Evolutionary conservation across 2,329 filamentous ascomycete species (phyloP), one percentile per base, ranked within the genome.

Genomic region (Aspergillus sp.): DNA sequence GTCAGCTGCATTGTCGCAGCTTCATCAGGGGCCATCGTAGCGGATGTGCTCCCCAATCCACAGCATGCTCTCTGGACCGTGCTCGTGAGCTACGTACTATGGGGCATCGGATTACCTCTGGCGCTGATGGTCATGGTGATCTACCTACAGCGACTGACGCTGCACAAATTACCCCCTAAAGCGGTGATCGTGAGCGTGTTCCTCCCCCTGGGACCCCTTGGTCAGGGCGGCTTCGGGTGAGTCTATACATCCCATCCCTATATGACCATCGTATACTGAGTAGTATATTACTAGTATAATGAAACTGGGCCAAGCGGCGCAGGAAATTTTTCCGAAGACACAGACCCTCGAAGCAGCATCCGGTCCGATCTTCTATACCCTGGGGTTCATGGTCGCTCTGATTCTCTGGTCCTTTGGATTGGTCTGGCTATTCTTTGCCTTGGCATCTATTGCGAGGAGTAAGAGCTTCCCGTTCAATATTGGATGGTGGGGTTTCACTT

Each of bases 131-230:
- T 90, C 7, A 80, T 90, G 44, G 85, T 84, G 5, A 83, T 91
- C 51, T 91, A 91, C 75, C 88, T 90, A 64, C 85, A 88, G 59
- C 86, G 88, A 13, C 79, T 92, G 23, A 86, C 84, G 2, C 72
- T 90, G 2, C 84, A 91, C 74, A 86, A 87, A 42, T 78, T 91
- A n/a, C 89, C 88, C 0, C 84, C 87, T 1, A 83, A 84, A 62
- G 88, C 89, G 63, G 84, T 88, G 57, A 87, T 91, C 47, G 87
- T 90, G 8, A 88, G 84, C 3, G 84, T 87, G 1, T 90, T 90
- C 68, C 76, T 91, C 0, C 88, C 88, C 1, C 77, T 90, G 1
- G 88, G 88, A 0, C 87, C 88, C 0, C 74, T 90, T 1, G 88
- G 88, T 0, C 86, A 89, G 71, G 88, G 87, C 13, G 86, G 85